Base-by-base conservation (phyloP, 768 basidiomycete species). In the Rubroboletus satanas region DNA sequence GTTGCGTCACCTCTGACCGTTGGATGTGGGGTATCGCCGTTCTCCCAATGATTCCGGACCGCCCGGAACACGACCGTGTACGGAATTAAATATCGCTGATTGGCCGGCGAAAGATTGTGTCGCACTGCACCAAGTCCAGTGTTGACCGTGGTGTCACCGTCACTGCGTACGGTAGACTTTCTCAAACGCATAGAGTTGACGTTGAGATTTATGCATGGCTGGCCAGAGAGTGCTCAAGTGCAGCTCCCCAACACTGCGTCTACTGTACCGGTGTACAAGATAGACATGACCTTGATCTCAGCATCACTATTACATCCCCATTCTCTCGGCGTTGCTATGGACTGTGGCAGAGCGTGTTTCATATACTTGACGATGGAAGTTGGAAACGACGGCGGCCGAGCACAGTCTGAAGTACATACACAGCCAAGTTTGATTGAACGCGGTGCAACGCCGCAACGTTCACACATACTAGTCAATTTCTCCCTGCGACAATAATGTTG, bases 341-440 rank as follows among this genome's bases (percentile, higher is more conserved):
- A n/a, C 32, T 17, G 31, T 15, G 32, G 32, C 17, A 9, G 33
- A 33, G 26, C 26, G 26, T 14, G 18, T 7, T 3, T 26, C 26
- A 26, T 23, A 35, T 33, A 18, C 29, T 43, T 43, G 44, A 43
- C 26, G 4, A 31, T 14, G 29, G 11, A n/a, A 31, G 29, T 29
- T 45, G 44, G 43, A 44, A 29, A 15, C 32, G 14, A 18, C 3
- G n/a, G 15, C 23, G 5, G 8, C n/a, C n/a, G n/a, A n/a, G 31
- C 26, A 36, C 21, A 21, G 21, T 21, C 21, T 21, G 21, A 21
- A 21, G 21, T 21, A 21, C 21, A 21, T 21, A 21, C 51, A 54
- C 50, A 62, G 61, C 61, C 59, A 12, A 9, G 48, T 45, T n/a
- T 48, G 44, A 57, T 61, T 18, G 42, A 49, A 50, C 60, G 55